Base-by-base conservation (phyloP, 371 early-diverging fungal species). In the Mortierella polycephala region DNA sequence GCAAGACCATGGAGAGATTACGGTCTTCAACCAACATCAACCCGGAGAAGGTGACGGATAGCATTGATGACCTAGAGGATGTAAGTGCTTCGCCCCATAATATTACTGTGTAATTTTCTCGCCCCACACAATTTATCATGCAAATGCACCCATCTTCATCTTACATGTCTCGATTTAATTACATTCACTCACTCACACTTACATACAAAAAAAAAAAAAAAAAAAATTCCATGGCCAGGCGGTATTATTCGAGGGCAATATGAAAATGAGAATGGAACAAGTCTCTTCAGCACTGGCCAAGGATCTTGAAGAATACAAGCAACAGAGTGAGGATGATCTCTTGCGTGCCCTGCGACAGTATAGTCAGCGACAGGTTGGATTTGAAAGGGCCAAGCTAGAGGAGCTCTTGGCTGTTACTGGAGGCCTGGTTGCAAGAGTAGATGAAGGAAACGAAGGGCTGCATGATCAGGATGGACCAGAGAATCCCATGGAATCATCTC, bases 21-120 rank as follows among this genome's bases (percentile, higher is more conserved):
- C 62, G 79, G 39, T 69, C 79, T 5, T 79, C 79, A 9, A 69
- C 79, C 13, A 79, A 58, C 30, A 79, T 79, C 60, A 79, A 72
- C 39, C 73, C 79, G 5, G 79, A 79, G 41, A 79, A 73, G 55
- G 79, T 73, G 62, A 79, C 79, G 16, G 79, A 79, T 61, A 79
- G 79, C n/a, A 79, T 79, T 46, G 79, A 79, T 41, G 79, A 79
- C 42, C 57, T 79, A 8, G 79, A 79, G 40, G 79, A 79, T 58
- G 79, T 79, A 79, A 52, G 79, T 69, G 41, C 39, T 40, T 58
- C 30, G 30, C 30, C 30, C 30, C 30, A 30, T 30, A 30, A 30
- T 30, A 30, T 30, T 30, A 30, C 30, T 30, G 30, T 30, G 30
- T 30, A 30, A 30, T 2, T 30, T 30, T 30, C 30, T 30, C 30